Evolutionary conservation across 2,329 filamentous ascomycete genomes (phyloP).

Genomic region (Alternaria sp.): DNA sequence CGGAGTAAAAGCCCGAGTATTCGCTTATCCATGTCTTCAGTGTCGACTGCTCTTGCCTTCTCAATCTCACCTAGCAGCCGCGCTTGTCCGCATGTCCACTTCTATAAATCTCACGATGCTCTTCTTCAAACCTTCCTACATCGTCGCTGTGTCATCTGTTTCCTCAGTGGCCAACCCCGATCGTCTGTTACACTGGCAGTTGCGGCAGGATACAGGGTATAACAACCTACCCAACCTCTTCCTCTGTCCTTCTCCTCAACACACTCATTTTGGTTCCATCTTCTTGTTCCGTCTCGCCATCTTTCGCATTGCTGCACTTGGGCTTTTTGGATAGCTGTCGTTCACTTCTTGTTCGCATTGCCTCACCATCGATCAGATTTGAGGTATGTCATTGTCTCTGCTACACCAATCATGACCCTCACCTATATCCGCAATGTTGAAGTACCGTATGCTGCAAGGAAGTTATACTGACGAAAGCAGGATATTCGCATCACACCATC

Average conservation of each 20-base stretch:
- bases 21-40: background rate
- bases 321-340: constrained; percentile 52
- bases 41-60: constrained; percentile 9
- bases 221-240: constrained; percentile 24
- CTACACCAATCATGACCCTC: background rate
- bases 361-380: constrained; percentile 41
- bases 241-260: constrained; percentile 29
- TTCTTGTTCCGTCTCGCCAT: constrained; percentile 47
- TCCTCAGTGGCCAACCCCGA: constrained; percentile 15
- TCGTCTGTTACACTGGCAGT: constrained; percentile 24
- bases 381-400: constrained; percentile 33
- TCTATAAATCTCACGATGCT: constrained; percentile 16
- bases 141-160: constrained; percentile 17
- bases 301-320: constrained; percentile 50
- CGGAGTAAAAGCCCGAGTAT: background rate
- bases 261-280: constrained; percentile 52
- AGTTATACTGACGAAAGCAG: constrained; percentile 21
- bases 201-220: constrained; percentile 34
- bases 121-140: constrained; percentile 21
- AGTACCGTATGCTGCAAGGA: background rate
- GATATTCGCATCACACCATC: constrained; percentile 53
- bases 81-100: constrained; percentile 14
- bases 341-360: constrained; percentile 44
- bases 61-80: constrained; percentile 6
- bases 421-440: background rate